Evolutionary conservation across 805 yeast species (phyloP), one percentile per base, ranked within the genome.

Genomic region (Komagataella phaffii): DNA sequence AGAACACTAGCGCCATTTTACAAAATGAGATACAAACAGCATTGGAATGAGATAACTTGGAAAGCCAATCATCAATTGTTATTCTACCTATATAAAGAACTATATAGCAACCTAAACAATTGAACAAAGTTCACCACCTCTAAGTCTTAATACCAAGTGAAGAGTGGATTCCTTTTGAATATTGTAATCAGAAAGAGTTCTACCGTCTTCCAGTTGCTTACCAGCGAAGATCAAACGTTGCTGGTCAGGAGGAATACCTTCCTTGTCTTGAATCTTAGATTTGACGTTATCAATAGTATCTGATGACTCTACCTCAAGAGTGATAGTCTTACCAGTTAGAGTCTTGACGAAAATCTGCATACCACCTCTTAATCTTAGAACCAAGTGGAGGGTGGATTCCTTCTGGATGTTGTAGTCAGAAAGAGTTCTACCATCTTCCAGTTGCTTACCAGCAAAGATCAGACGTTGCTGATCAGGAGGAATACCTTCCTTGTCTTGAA

Each of bases 171-270:
- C 97, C 80, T 90, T 90, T 77, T 89, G 96, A 73, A 90, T 90
- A 85, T 90, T 90, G 91, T 90, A 90, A 77, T 90, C 96, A 59
- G 96, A 84, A 58, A 90, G 76, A 58, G 97, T 90, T 80, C 96
- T 87, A 62, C 96, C 96, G 59, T 86, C 93, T 75, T 88, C 96
- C 71, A 89, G 82, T 76, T 88, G 96, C 80, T 88, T 89, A 81
- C 96, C 96, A 64, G 96, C 96, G 66, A 89, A 90, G 77, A 90
- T 88, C 65, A 89, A 81, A 77, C 96, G 84, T 77, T 90, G 97
- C 73, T 89, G 96, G 74, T 88, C 96, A 63, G 96, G 96, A 70
- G 97, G 96, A 65, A 89, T 88, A 67, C 96, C 96, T 73, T 89
- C 96, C 77, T 87, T 88, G 78, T 88, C 96, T 79, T 88, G 96